Base-by-base conservation (phyloP, 352 stramenopile species). In the Phytophthora palmivora region DNA sequence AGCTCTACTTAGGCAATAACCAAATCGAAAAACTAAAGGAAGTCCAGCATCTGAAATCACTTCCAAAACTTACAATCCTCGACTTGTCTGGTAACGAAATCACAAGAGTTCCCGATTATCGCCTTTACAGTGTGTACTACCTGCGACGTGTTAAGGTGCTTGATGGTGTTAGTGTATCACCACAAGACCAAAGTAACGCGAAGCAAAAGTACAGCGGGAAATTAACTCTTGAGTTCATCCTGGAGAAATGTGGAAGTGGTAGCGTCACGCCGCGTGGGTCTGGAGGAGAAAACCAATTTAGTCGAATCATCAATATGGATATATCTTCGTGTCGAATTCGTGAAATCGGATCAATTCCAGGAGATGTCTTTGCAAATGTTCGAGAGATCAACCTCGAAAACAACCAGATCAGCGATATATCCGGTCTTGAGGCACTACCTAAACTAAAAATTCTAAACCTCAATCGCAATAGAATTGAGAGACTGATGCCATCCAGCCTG, bases 161-260 rank as follows among this genome's bases (percentile, higher is more conserved):
- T 1, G 89, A 97, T 41, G 83, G 86, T 8, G 43, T 84, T 14
- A 92, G 80, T 37, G 76, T 97, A 1, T 81, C 84, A 0, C 57
- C 75, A 0, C 87, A 97, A 71, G 74, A 93, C 8, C 79, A 92
- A 48, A 91, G 74, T 43, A 80, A 91, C 11, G 87, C 89, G 6
- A 95, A 94, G 41, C 87, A 96, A 55, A 91, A 91, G 51, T 97
- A 96, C 66, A 92, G 84, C 15, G 89, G 89, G 14, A 95, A 93
- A 26, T 67, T 97, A 38, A 93, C 84, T 10, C 68, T 88, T 0
- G 89, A 97, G 59, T 91, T 93, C 47, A 80, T 96, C 46, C 47
- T 84, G 14, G 88, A 97, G 8, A 95, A 95, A 38, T 90, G 90
- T 39, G 58, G 76, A 12, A 46, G 65, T 38, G 58, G 47, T 26